Conservation (phyloP, 352 stramenopile genomes). For the Pythium dissotocum region DNA sequence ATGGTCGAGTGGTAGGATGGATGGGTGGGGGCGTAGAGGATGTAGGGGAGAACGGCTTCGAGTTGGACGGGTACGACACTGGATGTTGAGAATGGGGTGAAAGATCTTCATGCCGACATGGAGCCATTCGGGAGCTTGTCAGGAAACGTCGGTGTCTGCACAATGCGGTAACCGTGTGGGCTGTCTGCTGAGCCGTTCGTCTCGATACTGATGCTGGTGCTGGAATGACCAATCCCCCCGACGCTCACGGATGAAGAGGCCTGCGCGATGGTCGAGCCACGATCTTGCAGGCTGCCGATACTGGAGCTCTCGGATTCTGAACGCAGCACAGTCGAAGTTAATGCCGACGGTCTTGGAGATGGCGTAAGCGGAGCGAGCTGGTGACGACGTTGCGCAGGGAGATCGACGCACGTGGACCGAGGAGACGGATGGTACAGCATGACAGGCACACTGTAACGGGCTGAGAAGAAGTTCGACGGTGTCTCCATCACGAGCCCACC, state of each 20-base stretch:
- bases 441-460: slow-evolving; percentile 18
- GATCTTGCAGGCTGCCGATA: slow-evolving; percentile 8
- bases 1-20: background rate
- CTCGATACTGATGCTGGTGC: slow-evolving; percentile 28
- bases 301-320: slow-evolving; percentile 21
- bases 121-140: slow-evolving; percentile 34
- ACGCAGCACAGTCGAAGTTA: background rate
- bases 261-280: slow-evolving; percentile 10
- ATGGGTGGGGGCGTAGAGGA: background rate
- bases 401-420: slow-evolving; percentile 16
- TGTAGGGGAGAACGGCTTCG: background rate
- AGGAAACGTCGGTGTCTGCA: slow-evolving; percentile 63
- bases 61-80: background rate
- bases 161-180: slow-evolving; percentile 51
- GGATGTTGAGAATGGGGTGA: background rate
- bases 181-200: slow-evolving; percentile 34
- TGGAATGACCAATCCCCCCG: background rate
- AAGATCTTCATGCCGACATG: slow-evolving; percentile 29
- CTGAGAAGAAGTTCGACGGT: slow-evolving; percentile 14
- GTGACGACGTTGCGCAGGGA: slow-evolving; percentile 12
- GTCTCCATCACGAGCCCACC: slow-evolving; percentile 29
- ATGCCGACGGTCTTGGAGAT: slow-evolving; percentile 16
- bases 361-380: slow-evolving; percentile 21
- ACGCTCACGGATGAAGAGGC: slow-evolving; percentile 6
- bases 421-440: slow-evolving; percentile 11